phyloP scores from a whole-genome alignment of 257 asterid genomes.

The Echites panduratus region DNA sequence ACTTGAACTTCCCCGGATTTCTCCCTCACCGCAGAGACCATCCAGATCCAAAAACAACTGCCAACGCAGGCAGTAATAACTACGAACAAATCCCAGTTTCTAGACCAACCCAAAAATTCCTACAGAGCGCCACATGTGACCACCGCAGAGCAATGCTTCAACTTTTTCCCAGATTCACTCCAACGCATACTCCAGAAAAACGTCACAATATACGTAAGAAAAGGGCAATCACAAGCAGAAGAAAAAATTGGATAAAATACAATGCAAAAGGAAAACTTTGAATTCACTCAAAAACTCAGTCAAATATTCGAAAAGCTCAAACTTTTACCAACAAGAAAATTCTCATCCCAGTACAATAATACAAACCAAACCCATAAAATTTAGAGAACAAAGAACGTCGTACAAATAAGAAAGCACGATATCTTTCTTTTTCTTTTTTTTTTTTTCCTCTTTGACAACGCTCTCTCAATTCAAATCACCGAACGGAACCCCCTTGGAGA shows the following conservation, averaged over 20 bases:
- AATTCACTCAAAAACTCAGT: slow-evolving; percentile 5
- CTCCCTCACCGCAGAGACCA: slow-evolving; percentile 13
- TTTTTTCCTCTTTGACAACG: neutral
- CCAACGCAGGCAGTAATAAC: slow-evolving; percentile 21
- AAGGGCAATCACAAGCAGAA: slow-evolving; percentile 17
- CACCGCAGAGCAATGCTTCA: slow-evolving; percentile 23
- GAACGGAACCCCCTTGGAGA: neutral
- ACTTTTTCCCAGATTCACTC: slow-evolving; percentile 37
- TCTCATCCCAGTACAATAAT: neutral
- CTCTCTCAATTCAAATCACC: neutral
- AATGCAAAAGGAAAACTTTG: slow-evolving; percentile 15
- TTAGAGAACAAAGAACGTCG: neutral
- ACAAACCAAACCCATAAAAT: slow-evolving; percentile 14
- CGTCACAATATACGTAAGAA: slow-evolving; percentile 21
- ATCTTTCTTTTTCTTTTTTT: too few relatives aligned
- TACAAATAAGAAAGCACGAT: neutral
- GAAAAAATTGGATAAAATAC: slow-evolving; percentile 19
- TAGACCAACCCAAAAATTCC: slow-evolving; percentile 25
- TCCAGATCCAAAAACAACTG: slow-evolving; percentile 33
- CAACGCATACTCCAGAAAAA: slow-evolving; percentile 26
- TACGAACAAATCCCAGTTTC: slow-evolving; percentile 22
- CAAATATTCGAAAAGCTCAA: slow-evolving; percentile 11
- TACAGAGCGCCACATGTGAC: slow-evolving; percentile 28
- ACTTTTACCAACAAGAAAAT: slow-evolving; percentile 6
- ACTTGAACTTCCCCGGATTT: slow-evolving; percentile 22